Conservation (phyloP, 306 rosid species). For the Acacia melanoxylon region DNA sequence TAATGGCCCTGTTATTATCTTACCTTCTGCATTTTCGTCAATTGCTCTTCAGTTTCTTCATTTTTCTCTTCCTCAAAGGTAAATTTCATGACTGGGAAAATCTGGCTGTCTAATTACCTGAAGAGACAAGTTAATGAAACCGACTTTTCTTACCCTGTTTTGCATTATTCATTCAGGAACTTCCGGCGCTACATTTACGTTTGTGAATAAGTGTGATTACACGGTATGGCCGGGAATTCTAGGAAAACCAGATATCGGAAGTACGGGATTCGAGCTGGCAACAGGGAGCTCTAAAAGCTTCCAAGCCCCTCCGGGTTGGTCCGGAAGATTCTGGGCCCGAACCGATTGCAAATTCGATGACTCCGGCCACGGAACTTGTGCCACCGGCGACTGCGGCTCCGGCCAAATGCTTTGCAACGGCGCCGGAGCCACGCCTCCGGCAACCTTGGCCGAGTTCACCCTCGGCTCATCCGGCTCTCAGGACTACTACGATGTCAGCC, state of each 20-base stretch:
- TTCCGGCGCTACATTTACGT: slow-evolving; percentile 75
- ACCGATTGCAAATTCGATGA: slow-evolving; percentile 65
- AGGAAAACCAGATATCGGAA: slow-evolving; percentile 68
- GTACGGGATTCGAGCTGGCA: slow-evolving; percentile 72
- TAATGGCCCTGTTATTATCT: slow-evolving; percentile 37
- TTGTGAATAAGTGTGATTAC: slow-evolving; percentile 72
- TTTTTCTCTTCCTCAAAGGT: slow-evolving; percentile 46
- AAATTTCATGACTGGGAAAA: background rate
- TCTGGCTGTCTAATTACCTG: background rate
- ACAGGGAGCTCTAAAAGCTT: slow-evolving; percentile 51
- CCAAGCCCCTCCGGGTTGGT: slow-evolving; percentile 89
- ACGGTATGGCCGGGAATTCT: slow-evolving; percentile 95
- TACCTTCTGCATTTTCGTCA: slow-evolving; percentile 17
- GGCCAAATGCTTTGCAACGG: slow-evolving; percentile 72
- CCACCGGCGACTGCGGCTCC: slow-evolving; percentile 86
- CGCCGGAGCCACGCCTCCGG: slow-evolving; percentile 77
- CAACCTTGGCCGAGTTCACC: slow-evolving; percentile 89
- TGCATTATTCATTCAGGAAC: slow-evolving; percentile 38
- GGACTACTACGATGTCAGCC: slow-evolving; percentile 92
- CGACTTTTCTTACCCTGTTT: slow-evolving; percentile 6
- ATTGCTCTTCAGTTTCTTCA: slow-evolving; percentile 25
- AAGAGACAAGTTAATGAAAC: background rate
- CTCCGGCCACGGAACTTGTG: slow-evolving; percentile 55
- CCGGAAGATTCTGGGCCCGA: slow-evolving; percentile 93
- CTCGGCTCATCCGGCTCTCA: slow-evolving; percentile 70